phyloP scores from a whole-genome alignment of 2,329 filamentous ascomycete species.

The Xylaria sp. region DNA sequence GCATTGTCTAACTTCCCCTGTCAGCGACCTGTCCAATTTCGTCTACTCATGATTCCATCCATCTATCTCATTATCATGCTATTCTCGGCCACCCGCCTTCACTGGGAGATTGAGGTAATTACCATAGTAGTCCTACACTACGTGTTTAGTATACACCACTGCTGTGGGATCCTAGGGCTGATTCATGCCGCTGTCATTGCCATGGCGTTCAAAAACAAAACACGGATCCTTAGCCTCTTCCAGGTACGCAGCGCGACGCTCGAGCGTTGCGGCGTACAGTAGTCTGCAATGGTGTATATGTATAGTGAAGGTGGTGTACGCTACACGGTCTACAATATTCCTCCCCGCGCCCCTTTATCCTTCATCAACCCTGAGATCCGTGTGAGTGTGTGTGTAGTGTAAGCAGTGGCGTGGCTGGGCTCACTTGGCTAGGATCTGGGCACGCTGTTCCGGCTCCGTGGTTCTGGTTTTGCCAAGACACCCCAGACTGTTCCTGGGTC shows the following conservation, averaged over 20 bases:
- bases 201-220: constrained; percentile 12
- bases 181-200: constrained; percentile 21
- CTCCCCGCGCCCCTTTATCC: constrained; percentile 6
- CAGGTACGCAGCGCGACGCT: constrained; percentile 12
- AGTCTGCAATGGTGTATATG: background rate
- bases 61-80: background rate
- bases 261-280: background rate
- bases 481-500: constrained; percentile 24
- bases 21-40: constrained; percentile 17
- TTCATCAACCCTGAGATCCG: constrained; percentile 5
- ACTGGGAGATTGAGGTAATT: constrained; percentile 3
- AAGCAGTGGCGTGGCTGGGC: constrained; percentile 25
- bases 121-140: constrained; percentile 4
- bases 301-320: background rate
- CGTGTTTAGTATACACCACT: background rate
- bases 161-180: constrained; percentile 31
- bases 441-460: constrained; percentile 24
- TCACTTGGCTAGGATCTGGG: constrained; percentile 11
- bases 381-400: background rate
- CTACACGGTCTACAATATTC: background rate
- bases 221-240: constrained; percentile 12
- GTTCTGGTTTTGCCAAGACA: constrained; percentile 29
- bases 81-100: constrained; percentile 12
- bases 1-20: constrained; percentile 16
- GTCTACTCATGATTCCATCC: constrained; percentile 5